phyloP scores from a whole-genome alignment of 1,284 basidiomycete species.

The Spongiforma sp. region DNA sequence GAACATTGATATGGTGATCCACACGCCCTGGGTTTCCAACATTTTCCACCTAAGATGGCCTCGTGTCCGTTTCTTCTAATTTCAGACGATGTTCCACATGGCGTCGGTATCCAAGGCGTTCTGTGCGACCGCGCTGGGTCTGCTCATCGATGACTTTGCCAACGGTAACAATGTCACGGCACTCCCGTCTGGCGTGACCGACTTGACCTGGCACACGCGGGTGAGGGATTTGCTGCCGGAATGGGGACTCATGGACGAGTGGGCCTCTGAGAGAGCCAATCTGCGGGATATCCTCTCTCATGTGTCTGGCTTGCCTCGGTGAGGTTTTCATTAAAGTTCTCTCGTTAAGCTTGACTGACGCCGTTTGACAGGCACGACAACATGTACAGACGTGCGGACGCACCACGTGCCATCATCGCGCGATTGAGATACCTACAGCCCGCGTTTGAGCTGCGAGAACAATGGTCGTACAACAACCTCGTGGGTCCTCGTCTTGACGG shows the following conservation, averaged over 20 bases:
- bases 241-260: constrained; percentile 42
- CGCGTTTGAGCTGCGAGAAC: constrained; percentile 44
- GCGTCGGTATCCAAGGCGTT: constrained; percentile 47
- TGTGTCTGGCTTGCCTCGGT: constrained; percentile 44
- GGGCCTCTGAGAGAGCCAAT: constrained; percentile 40
- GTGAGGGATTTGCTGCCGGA: constrained; percentile 43
- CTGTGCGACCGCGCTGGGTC: constrained; percentile 43
- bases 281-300: constrained; percentile 46
- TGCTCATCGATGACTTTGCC: constrained; percentile 46
- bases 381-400: constrained; percentile 38
- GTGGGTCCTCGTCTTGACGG: constrained; percentile 23
- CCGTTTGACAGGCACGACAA: constrained; percentile 41
- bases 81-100: constrained; percentile 44
- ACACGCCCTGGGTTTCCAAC: too few relatives aligned
- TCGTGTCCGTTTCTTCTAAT: too few relatives aligned
- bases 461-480: constrained; percentile 48
- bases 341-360: too few relatives aligned
- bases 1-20: too few relatives aligned
- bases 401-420: constrained; percentile 29
- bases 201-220: constrained; percentile 42
- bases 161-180: constrained; percentile 40
- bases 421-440: constrained; percentile 42
- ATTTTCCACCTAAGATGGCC: too few relatives aligned
- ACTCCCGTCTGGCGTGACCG: constrained; percentile 37
- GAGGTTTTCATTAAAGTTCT: not conserved